Evolutionary conservation across 768 basidiomycete species (phyloP), one percentile per base, ranked within the genome.

Genomic region (Lactifluus rugatus): DNA sequence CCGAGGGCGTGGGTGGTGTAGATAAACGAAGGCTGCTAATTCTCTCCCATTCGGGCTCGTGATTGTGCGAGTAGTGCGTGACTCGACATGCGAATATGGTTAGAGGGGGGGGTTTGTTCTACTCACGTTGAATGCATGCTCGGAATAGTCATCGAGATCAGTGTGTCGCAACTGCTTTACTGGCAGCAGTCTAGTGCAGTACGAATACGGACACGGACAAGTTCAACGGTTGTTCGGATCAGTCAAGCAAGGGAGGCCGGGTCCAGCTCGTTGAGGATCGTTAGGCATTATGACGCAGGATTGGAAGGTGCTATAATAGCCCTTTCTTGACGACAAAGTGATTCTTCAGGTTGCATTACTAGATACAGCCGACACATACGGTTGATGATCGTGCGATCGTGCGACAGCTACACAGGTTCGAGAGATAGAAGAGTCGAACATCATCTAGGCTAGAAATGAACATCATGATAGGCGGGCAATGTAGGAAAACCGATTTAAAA

Each of bases 1-100:
- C 77, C 81, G 1, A 69, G 65, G 55, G 75, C 76, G n/a, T 82
- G 81, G 81, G 75, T 55, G 21, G 73, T 58, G 61, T 51, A 58
- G 19, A 23, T 41, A 3, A 11, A 32, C 14, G 23, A 37, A 54
- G 45, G 19, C 7, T 1, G 19, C 13, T 7, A 17, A 3, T 23
- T 10, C 25, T 23, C 25, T 46, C 11, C 21, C 1, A 8, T 7
- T 34, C 5, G 19, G 19, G 10, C 17, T 47, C 10, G 46, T n/a
- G 36, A 37, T 2, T 32, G 16, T 28, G 9, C 21, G 17, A 56
- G 31, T 4, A 4, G 31, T 42, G 37, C 5, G 8, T 34, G 34
- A 31, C 31, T 31, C 8, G 31, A 31, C 5, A 31, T 31, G 3
- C 8, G 31, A 31, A 31, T 8, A 31, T 31, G 31, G 3, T 31